These are phyloP conservation scores for Fusarium austroafricanum DNA, from an alignment of 2,329 filamentous ascomycete species.

Conservation along the genomic window DNA sequence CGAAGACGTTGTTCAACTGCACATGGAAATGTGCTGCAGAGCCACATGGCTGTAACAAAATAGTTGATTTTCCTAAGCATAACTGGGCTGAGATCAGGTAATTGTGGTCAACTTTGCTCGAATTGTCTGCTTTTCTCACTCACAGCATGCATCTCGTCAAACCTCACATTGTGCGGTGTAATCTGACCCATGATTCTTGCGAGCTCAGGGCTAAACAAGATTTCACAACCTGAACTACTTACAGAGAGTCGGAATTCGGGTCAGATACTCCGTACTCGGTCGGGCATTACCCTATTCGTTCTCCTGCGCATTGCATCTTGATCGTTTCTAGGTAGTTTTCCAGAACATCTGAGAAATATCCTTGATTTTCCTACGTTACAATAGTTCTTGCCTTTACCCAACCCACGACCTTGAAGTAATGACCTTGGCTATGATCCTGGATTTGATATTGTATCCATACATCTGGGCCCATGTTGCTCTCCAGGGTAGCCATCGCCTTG, in stretches of 20 bases:
- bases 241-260: not conserved
- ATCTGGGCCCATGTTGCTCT: not conserved
- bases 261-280: not conserved
- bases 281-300: not conserved
- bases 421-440: not conserved
- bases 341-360: not conserved
- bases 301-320: not conserved
- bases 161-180: not conserved
- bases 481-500: not conserved
- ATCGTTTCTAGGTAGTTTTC: not conserved
- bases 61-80: not conserved
- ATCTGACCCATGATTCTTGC: slow-evolving; percentile 14
- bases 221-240: not conserved
- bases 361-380: not conserved
- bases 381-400: not conserved
- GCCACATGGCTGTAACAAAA: slow-evolving; percentile 6
- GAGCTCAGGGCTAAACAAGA: not conserved
- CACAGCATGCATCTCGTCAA: slow-evolving; percentile 2
- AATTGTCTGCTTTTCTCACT: slow-evolving; percentile 3
- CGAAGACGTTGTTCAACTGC: slow-evolving; percentile 4
- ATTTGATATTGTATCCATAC: not conserved
- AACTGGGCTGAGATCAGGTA: not conserved
- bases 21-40: slow-evolving; percentile 12
- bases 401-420: not conserved
- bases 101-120: not conserved